Evolutionary conservation across 108 stramenopile species (phyloP).

Genomic region (Licmophora abbreviata): DNA sequence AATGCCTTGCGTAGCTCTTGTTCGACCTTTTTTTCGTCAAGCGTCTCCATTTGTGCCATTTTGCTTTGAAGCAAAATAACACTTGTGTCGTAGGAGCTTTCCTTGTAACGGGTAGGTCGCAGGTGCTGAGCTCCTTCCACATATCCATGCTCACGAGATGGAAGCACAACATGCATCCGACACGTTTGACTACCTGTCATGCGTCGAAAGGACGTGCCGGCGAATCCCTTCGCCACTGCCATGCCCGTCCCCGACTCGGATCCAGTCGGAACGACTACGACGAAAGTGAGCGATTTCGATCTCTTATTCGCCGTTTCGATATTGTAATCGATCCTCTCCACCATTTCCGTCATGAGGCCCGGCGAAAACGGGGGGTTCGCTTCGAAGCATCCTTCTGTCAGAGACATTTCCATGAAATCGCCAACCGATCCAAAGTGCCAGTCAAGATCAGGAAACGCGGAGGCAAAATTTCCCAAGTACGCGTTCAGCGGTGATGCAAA

Average conservation of each 20-base stretch:
- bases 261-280: conserved; percentile 54
- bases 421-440: conserved; percentile 72
- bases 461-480: conserved; percentile 33
- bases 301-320: conserved; percentile 19
- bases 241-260: conserved; percentile 1
- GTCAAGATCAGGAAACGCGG: conserved; percentile 60
- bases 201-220: background rate
- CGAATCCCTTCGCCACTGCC: background rate
- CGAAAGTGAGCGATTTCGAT: conserved; percentile 27
- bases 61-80: conserved; percentile 22
- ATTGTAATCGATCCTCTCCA: conserved; percentile 22
- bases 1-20: conserved; percentile 24
- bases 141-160: conserved; percentile 59
- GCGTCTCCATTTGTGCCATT: conserved; percentile 17
- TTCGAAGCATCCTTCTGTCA: conserved; percentile 40
- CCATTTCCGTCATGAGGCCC: conserved; percentile 57
- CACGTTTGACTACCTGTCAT: too few relatives aligned
- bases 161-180: conserved; percentile 45
- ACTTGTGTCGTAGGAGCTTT: conserved; percentile 20
- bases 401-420: conserved; percentile 34
- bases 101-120: conserved; percentile 59
- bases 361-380: conserved; percentile 76
- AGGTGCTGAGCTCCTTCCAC: conserved; percentile 70
- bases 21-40: too few relatives aligned
- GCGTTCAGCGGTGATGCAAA: conserved; percentile 68